Conservation (phyloP, 2,329 filamentous ascomycete genomes). For the Hansfordia pulvinata region DNA sequence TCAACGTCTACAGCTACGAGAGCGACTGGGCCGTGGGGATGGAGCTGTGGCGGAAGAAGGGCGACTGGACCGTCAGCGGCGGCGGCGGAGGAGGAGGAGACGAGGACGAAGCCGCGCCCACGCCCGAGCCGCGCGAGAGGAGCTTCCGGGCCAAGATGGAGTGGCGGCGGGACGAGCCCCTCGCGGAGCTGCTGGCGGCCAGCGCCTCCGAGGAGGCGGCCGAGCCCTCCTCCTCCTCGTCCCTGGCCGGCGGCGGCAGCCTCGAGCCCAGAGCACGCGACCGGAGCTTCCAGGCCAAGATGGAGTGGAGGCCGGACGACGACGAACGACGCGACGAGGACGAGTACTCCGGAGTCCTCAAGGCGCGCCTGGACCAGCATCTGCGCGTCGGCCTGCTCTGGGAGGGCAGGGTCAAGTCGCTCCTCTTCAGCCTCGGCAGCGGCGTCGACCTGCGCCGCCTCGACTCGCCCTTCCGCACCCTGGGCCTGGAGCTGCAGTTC, state of each 20-base stretch:
- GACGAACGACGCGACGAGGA: constrained; percentile 32
- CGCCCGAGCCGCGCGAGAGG: constrained; percentile 17
- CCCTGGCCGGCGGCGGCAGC: constrained; percentile 4
- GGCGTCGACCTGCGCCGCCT: constrained; percentile 66
- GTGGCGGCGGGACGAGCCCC: constrained; percentile 28
- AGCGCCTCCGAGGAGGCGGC: constrained; percentile 3
- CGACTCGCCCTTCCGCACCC: constrained; percentile 63
- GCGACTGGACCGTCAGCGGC: constrained; percentile 22
- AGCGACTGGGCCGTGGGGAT: constrained; percentile 84
- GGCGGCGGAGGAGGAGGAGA: too few relatives aligned
- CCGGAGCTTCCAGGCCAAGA: constrained; percentile 38
- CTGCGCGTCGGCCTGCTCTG: constrained; percentile 76
- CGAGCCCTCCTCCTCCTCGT: background rate
- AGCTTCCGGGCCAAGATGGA: constrained; percentile 36
- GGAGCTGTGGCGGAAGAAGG: constrained; percentile 73
- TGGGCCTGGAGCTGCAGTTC: constrained; percentile 72
- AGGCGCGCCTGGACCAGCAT: constrained; percentile 80
- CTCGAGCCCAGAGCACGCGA: constrained; percentile 13
- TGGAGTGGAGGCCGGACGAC: constrained; percentile 32
- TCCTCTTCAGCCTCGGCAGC: constrained; percentile 83
- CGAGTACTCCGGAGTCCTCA: constrained; percentile 74
- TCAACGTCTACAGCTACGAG: constrained; percentile 98
- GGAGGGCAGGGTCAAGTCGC: constrained; percentile 85
- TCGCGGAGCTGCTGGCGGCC: constrained; percentile 3
- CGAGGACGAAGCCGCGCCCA: constrained; percentile 8